Evolutionary conservation across 179 eudicot species (phyloP).

Genomic region (Vitellaria paradoxa): DNA sequence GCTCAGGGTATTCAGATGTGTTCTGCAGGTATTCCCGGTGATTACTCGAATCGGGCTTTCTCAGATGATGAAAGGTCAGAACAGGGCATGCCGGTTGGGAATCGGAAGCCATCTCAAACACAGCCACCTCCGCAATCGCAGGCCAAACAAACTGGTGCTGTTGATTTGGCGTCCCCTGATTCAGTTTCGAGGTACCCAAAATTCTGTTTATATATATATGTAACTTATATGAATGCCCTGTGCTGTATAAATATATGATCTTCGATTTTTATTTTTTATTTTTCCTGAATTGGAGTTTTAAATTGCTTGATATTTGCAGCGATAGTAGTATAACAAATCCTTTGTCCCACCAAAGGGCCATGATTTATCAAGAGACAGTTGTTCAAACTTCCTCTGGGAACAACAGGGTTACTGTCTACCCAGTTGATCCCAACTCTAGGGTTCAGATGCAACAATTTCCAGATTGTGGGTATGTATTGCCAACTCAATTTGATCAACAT

Average conservation of each 20-base stretch:
- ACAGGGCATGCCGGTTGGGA: constrained; percentile 41
- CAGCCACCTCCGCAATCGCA: constrained; percentile 28
- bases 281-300: background rate
- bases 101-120: constrained; percentile 29
- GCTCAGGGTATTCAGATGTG: constrained; percentile 1
- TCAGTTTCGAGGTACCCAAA: constrained; percentile 65
- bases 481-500: constrained; percentile 53
- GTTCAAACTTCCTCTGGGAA: constrained; percentile 46
- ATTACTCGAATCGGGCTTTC: constrained; percentile 38
- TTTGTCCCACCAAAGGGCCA: constrained; percentile 43
- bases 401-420: constrained; percentile 27
- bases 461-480: constrained; percentile 50
- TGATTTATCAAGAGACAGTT: constrained; percentile 46
- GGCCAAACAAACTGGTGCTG: constrained; percentile 31
- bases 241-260: too few relatives aligned
- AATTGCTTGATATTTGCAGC: constrained; percentile 32
- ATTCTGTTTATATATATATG: background rate
- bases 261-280: background rate
- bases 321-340: constrained; percentile 45
- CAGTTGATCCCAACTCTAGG: constrained; percentile 34
- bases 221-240: too few relatives aligned
- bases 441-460: constrained; percentile 59
- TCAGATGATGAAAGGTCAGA: constrained; percentile 75
- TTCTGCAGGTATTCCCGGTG: constrained; percentile 24
- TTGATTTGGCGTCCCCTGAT: constrained; percentile 72